Conservation (phyloP, 768 basidiomycete genomes). For the Suillus brevipes region DNA sequence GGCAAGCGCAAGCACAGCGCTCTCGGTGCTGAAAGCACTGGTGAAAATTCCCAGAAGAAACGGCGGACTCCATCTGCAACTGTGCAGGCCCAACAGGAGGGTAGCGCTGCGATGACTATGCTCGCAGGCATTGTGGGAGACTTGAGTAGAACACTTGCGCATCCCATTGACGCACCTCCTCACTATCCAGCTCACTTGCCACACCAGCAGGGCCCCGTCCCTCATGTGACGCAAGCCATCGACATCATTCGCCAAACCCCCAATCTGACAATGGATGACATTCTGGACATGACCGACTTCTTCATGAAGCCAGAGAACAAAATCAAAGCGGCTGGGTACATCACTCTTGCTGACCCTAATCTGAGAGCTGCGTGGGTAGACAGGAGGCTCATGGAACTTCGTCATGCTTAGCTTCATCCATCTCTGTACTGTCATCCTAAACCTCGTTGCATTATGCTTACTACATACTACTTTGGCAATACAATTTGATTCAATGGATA, state of each 20-base stretch:
- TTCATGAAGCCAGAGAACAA: background rate
- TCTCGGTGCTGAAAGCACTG: no score
- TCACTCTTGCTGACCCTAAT: background rate
- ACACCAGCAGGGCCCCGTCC: background rate
- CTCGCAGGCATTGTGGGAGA: background rate
- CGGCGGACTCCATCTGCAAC: background rate
- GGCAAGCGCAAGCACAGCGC: no score
- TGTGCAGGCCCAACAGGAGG: conserved; percentile 3
- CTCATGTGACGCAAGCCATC: background rate
- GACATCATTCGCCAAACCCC: background rate
- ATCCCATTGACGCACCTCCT: no score
- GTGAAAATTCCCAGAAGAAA: background rate
- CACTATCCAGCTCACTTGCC: no score
- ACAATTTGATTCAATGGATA: conserved; percentile 27
- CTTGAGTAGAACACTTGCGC: background rate
- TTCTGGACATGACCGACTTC: background rate
- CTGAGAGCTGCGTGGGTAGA: background rate
- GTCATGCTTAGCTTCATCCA: no score
- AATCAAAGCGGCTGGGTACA: background rate
- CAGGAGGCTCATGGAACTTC: conserved; percentile 9
- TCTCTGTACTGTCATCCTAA: no score
- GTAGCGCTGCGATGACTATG: background rate
- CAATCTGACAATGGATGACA: background rate
- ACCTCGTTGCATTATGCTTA: no score
- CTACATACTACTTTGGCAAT: background rate